Evolutionary conservation across 208 protist species (phyloP).

Genomic region (Leishmania guyanensis): DNA sequence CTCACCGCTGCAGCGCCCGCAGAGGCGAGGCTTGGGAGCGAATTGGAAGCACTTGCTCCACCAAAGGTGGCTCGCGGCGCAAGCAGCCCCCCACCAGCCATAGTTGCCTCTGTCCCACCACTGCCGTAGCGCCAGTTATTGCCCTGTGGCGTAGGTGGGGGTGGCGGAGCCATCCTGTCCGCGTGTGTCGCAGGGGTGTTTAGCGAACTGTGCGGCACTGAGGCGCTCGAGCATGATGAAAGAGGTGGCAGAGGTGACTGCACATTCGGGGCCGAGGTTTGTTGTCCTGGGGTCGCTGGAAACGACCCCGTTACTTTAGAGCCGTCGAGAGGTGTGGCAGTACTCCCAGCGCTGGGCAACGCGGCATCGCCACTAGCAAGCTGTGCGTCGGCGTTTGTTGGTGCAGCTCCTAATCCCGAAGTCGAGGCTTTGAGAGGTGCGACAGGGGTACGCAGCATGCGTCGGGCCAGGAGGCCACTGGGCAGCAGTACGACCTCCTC

Average conservation of each 20-base stretch:
- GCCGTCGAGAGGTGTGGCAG: not conserved
- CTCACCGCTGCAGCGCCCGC: not conserved
- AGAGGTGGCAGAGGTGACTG: not conserved
- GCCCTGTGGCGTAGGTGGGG: not conserved
- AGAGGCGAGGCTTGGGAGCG: not conserved
- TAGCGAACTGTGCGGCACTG: not conserved
- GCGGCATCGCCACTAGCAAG: not conserved
- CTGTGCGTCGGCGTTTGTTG: not conserved
- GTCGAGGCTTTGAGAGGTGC: not conserved
- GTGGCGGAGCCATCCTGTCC: not conserved
- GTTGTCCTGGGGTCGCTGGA: not conserved
- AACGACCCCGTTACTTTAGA: not conserved
- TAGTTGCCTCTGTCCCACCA: not conserved
- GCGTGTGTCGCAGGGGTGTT: not conserved
- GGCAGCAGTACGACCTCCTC: conserved; percentile 27
- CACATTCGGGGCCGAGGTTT: not conserved
- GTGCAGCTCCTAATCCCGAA: not conserved
- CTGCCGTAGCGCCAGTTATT: conserved; percentile 1
- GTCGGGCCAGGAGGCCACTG: conserved; percentile 17
- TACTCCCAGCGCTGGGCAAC: not conserved
- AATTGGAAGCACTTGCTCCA: not conserved
- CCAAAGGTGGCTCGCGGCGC: not conserved
- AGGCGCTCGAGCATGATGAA: not conserved
- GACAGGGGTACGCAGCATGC: not conserved
- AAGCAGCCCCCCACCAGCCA: not conserved